Base-by-base conservation (phyloP, 2,329 filamentous ascomycete species). In the Pseudopyrenochaeta lycopersici region DNA sequence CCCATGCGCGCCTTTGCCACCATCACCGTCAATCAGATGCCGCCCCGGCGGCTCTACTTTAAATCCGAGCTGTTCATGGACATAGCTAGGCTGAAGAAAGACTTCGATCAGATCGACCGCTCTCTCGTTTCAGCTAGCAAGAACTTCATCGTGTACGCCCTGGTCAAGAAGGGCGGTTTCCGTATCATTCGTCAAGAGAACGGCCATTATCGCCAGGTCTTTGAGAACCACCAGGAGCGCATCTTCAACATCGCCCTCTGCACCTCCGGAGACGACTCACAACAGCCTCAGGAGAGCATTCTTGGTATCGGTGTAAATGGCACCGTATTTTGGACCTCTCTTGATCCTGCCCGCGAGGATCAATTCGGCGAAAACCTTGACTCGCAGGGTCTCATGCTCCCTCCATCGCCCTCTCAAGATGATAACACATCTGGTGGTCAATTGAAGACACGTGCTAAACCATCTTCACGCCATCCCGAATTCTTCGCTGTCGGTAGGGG, bases 1-100 rank as follows among this genome's bases (percentile, higher is more conserved):
- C 95, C 95, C 14, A 92, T 99, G 89, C 91, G 90, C 76, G 95
- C 95, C 3, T 99, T 96, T 83, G 93, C 96, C 62, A 90, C 93
- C 17, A 95, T 99, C 71, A 88, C 86, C 11, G 85, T 98, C 66
- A 75, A 83, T 69, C 72, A 73, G 35, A 76, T 77, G 81, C 86
- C 72, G 80, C 85, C 60, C 76, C 82, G 56, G 77, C 82, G 54
- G 77, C 83, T 88, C 3, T 78, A 82, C 45, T 88, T 98, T 74
- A 88, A 89, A 32, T 87, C 91, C 52, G 90, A 94, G 62, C 85
- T 89, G 38, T 88, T 97, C 66, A 90, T 97, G 82, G 92, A 97
- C 66, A 95, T 99, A 71, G 94, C 95, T 46, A 87, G 92, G 52
- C 83, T 98, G 60, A 97, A 97, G 83, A 98, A 98, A 79, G 92